These are phyloP conservation scores for Kodamaea fukazawae DNA, from an alignment of 805 yeast species.

Conservation along the genomic window DNA sequence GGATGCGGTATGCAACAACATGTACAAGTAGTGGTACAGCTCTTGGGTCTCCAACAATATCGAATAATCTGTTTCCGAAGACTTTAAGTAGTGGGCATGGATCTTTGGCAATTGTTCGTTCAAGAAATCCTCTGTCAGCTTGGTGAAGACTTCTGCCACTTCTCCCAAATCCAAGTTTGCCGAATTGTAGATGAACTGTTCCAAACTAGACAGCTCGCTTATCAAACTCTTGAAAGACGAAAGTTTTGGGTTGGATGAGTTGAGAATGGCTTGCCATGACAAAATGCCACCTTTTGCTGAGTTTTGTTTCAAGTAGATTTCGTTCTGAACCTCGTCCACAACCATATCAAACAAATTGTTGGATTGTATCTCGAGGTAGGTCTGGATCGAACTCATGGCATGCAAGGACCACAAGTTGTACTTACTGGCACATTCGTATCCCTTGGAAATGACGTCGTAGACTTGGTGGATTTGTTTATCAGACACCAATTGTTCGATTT, in stretches of 20 bases:
- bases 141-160: conserved; percentile 40
- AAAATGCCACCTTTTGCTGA: neutral
- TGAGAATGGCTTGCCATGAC: conserved; percentile 23
- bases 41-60: conserved; percentile 31
- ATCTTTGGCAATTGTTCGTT: conserved; percentile 27
- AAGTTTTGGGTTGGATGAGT: conserved; percentile 33
- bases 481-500: conserved; percentile 64
- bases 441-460: conserved; percentile 49
- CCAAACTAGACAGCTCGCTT: conserved; percentile 42
- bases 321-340: conserved; percentile 71
- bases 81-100: conserved; percentile 21
- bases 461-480: conserved; percentile 69
- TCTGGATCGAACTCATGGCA: conserved; percentile 49
- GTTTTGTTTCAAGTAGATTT: conserved; percentile 54
- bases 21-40: conserved; percentile 53
- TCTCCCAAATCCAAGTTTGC: conserved; percentile 57
- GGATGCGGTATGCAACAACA: conserved; percentile 53
- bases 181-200: conserved; percentile 53
- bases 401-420: conserved; percentile 58
- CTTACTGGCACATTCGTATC: conserved; percentile 44
- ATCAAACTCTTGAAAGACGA: conserved; percentile 34
- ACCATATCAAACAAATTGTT: conserved; percentile 65
- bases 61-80: conserved; percentile 26
- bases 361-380: conserved; percentile 53
- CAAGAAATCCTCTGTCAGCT: conserved; percentile 28